Evolutionary conservation across 2,329 filamentous ascomycete species (phyloP).

Genomic region (Diaporthe sp.): DNA sequence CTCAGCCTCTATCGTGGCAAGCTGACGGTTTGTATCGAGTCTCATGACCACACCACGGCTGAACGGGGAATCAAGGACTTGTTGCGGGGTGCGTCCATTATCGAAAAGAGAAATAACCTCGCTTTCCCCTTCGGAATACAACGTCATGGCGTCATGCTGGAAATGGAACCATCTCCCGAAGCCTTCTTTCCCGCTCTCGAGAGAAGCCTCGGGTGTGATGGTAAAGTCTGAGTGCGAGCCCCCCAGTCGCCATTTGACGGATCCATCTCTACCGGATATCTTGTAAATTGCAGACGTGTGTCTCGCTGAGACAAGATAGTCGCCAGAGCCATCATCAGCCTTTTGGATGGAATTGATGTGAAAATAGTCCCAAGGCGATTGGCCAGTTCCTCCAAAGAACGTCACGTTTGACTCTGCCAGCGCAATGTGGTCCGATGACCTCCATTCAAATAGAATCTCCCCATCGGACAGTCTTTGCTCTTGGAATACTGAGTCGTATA

Average conservation of each 20-base stretch:
- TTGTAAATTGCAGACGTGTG: constrained; percentile 61
- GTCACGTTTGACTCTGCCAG: constrained; percentile 1
- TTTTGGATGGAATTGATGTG: constrained; percentile 71
- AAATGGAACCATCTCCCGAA: neutral
- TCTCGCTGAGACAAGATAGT: constrained; percentile 66
- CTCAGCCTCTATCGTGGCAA: constrained; percentile 1
- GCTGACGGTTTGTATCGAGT: neutral
- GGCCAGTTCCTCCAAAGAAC: neutral
- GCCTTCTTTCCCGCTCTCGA: constrained; percentile 51
- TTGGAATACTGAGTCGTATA: constrained; percentile 2
- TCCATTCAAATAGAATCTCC: constrained; percentile 19
- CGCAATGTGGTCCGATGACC: constrained; percentile 10
- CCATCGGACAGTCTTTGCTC: constrained; percentile 2
- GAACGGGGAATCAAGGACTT: neutral
- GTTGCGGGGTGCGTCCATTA: neutral
- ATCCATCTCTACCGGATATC: constrained; percentile 61
- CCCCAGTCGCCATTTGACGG: constrained; percentile 59
- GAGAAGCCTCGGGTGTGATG: constrained; percentile 45
- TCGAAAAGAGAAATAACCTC: neutral
- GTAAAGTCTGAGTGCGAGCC: constrained; percentile 34
- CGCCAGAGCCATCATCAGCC: constrained; percentile 52
- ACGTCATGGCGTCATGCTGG: neutral
- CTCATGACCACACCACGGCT: neutral
- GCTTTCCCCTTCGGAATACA: neutral
- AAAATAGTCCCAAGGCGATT: constrained; percentile 64